These are phyloP conservation scores for Penicillium sp. DNA, from an alignment of 2,329 filamentous ascomycete genomes.

Conservation along the genomic window DNA sequence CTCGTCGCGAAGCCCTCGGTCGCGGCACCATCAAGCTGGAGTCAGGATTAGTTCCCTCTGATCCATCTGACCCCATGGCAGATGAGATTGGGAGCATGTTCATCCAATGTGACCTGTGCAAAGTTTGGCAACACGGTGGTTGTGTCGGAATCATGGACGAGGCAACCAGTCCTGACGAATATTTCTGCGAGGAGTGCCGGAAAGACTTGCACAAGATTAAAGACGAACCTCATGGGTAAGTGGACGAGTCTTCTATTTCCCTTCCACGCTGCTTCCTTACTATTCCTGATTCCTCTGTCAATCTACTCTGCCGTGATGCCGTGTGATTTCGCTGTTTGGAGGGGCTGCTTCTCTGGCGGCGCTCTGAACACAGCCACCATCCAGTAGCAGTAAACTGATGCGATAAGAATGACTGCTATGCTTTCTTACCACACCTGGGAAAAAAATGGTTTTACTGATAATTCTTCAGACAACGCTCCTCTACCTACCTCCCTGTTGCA, in stretches of 20 bases:
- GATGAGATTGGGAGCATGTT: constrained; percentile 93
- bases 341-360: constrained; percentile 1
- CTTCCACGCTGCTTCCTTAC: not conserved
- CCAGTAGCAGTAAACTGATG: not conserved
- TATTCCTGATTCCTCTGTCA: not conserved
- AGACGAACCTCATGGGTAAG: constrained; percentile 79
- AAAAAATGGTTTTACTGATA: constrained; percentile 29
- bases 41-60: constrained; percentile 55
- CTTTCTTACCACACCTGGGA: not conserved
- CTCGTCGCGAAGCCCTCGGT: constrained; percentile 55
- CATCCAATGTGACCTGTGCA: constrained; percentile 95
- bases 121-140: constrained; percentile 97
- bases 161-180: constrained; percentile 87
- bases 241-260: constrained; percentile 17
- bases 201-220: constrained; percentile 86
- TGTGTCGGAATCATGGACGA: constrained; percentile 97
- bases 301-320: not conserved
- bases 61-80: constrained; percentile 59
- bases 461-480: constrained; percentile 55
- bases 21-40: constrained; percentile 55
- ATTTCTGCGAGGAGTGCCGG: constrained; percentile 94
- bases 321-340: constrained; percentile 2
- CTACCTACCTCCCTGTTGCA: constrained; percentile 60
- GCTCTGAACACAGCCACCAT: not conserved
- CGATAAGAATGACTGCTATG: not conserved